Conservation (phyloP, 2,329 filamentous ascomycete species). For the Penicillium freii region DNA sequence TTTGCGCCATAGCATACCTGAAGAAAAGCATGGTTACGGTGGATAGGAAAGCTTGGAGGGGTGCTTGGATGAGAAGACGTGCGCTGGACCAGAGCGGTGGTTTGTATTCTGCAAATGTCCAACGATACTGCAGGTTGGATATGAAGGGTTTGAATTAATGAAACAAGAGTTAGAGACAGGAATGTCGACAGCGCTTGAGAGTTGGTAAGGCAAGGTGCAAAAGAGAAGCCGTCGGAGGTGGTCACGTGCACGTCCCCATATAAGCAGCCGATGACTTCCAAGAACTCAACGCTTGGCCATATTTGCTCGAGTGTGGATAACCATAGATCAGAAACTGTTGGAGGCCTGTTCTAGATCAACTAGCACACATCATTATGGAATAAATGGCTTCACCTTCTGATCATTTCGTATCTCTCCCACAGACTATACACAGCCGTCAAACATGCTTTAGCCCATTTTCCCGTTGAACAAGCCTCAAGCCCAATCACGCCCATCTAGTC, state of each 20-base stretch:
- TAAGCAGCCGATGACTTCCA: not conserved
- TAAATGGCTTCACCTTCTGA: not conserved
- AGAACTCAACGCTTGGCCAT: not conserved
- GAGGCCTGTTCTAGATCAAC: not conserved
- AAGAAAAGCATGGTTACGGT: constrained; percentile 52
- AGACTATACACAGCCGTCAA: too few species aligned
- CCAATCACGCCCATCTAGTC: not conserved
- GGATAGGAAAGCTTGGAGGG: constrained; percentile 8
- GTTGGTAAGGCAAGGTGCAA: not conserved
- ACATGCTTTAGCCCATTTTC: not conserved
- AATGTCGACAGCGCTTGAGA: not conserved
- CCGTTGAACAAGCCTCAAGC: not conserved
- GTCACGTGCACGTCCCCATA: not conserved
- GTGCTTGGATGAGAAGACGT: not conserved
- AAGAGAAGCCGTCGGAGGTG: constrained; percentile 4
- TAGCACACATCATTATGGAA: not conserved
- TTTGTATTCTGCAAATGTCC: not conserved
- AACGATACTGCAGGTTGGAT: not conserved
- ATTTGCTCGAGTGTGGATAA: not conserved
- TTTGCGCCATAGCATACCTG: constrained; percentile 39
- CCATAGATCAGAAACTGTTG: not conserved
- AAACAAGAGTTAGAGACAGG: not conserved
- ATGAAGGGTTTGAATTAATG: too few species aligned
- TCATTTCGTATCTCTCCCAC: not conserved
- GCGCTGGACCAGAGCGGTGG: not conserved